Percentiles rank a stretch among this genome's conserved stretches.
These are phyloP conservation scores for Mucor sp. DNA, from an alignment of 371 early-diverging fungal genomes.

Conservation along the genomic window DNA sequence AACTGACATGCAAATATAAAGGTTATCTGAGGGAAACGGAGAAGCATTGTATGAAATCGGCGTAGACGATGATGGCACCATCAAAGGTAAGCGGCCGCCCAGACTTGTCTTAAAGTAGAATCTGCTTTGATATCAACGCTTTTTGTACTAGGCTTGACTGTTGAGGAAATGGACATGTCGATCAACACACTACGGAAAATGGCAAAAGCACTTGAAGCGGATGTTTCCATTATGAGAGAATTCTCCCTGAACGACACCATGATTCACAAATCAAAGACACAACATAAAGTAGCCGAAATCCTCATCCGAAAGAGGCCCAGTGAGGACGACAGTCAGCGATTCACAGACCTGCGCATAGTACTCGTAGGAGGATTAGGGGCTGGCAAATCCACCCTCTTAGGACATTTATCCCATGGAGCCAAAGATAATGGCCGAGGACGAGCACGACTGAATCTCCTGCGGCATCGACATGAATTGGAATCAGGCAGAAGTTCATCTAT, in stretches of 20 bases:
- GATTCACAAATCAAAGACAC: background rate
- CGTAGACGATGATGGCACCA: slow-evolving; percentile 84
- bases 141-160: slow-evolving; percentile 37
- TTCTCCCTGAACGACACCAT: slow-evolving; percentile 8
- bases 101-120: background rate
- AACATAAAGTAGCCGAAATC: slow-evolving; percentile 64
- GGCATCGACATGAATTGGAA: slow-evolving; percentile 92
- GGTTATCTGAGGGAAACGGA: slow-evolving; percentile 86
- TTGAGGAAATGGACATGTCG: slow-evolving; percentile 62
- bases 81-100: slow-evolving; percentile 61
- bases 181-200: slow-evolving; percentile 65
- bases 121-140: background rate
- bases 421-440: slow-evolving; percentile 89
- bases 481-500: slow-evolving; percentile 90
- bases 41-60: slow-evolving; percentile 90
- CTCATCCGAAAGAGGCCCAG: slow-evolving; percentile 58
- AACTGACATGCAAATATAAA: slow-evolving; percentile 9
- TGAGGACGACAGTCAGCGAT: slow-evolving; percentile 39
- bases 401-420: slow-evolving; percentile 79
- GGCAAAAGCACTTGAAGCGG: slow-evolving; percentile 61
- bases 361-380: slow-evolving; percentile 83
- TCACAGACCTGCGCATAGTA: slow-evolving; percentile 80
- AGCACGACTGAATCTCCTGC: slow-evolving; percentile 80
- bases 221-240: slow-evolving; percentile 53
- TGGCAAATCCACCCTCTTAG: slow-evolving; percentile 87